These are phyloP conservation scores for Camelina neglecta DNA, from an alignment of 345 rosid genomes.

Conservation along the genomic window DNA sequence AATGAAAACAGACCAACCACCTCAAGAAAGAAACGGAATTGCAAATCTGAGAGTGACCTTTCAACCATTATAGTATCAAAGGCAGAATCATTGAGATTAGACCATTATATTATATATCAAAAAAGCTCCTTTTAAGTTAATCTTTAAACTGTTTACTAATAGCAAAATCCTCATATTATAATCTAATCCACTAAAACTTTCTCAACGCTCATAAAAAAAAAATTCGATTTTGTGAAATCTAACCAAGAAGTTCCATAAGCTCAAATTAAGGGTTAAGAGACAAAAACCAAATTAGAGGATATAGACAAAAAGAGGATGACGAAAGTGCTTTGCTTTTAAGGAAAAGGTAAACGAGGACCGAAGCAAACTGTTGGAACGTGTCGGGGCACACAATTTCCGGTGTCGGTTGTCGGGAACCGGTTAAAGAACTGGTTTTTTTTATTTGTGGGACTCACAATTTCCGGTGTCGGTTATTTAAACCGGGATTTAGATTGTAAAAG, in stretches of 20 bases:
- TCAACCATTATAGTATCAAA: slow-evolving; percentile 52
- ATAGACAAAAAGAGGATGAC: slow-evolving; percentile 37
- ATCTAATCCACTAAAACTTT: neutral
- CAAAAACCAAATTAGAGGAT: neutral
- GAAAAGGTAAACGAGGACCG: slow-evolving; percentile 38
- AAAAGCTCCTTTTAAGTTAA: neutral
- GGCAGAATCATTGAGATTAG: slow-evolving; percentile 29
- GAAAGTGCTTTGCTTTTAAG: slow-evolving; percentile 59
- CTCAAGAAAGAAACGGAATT: slow-evolving; percentile 62
- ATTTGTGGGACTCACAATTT: neutral
- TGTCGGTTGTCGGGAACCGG: slow-evolving; percentile 52
- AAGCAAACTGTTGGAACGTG: slow-evolving; percentile 37
- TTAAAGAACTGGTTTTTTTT: neutral
- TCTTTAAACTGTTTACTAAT: slow-evolving; percentile 35
- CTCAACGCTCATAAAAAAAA: neutral
- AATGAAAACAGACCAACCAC: slow-evolving; percentile 56
- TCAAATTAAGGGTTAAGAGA: neutral
- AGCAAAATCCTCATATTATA: slow-evolving; percentile 26
- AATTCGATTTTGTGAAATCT: neutral
- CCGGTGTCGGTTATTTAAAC: slow-evolving; percentile 14
- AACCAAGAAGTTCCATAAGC: slow-evolving; percentile 2
- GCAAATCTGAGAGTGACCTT: slow-evolving; percentile 62
- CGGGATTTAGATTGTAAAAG: neutral
- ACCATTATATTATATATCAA: slow-evolving; percentile 1
- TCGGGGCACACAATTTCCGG: slow-evolving; percentile 46